Conservation (phyloP, 225 moss, liverwort and hornwort genomes). For the Sphagnum contortum region DNA sequence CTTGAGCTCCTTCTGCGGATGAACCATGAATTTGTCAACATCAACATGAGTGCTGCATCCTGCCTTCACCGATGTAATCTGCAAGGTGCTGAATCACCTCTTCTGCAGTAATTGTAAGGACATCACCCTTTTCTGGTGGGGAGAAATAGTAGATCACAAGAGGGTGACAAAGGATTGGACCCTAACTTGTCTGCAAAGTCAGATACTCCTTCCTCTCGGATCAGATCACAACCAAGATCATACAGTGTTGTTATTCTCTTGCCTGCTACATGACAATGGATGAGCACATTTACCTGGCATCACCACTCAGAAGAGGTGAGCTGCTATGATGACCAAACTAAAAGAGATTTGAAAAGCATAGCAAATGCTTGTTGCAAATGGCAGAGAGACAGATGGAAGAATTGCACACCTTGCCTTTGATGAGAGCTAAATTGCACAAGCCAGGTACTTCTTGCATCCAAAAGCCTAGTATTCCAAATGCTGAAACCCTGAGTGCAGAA, state of each 20-base stretch:
- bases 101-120: conserved; percentile 56
- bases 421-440: conserved; percentile 61
- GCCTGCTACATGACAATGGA: conserved; percentile 71
- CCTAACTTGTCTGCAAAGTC: conserved; percentile 62
- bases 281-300: conserved; percentile 62
- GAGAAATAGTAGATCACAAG: conserved; percentile 71
- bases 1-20: conserved; percentile 39
- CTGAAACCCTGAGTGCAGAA: conserved; percentile 50
- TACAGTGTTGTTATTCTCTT: conserved; percentile 73
- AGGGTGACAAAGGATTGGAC: conserved; percentile 68
- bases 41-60: conserved; percentile 40
- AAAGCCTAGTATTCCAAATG: conserved; percentile 65
- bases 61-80: conserved; percentile 38
- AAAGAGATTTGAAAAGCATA: too few relatives aligned
- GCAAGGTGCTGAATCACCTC: conserved; percentile 71
- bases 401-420: conserved; percentile 68
- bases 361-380: too few relatives aligned
- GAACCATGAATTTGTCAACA: conserved; percentile 57
- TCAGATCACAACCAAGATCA: conserved; percentile 66
- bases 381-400: too few relatives aligned
- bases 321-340: too few relatives aligned
- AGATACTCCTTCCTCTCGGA: conserved; percentile 64
- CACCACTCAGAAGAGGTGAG: too few relatives aligned
- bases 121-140: conserved; percentile 37
- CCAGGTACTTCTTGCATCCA: conserved; percentile 68